Conservation (phyloP, 352 stramenopile genomes). For the Peronospora belbahrii region DNA sequence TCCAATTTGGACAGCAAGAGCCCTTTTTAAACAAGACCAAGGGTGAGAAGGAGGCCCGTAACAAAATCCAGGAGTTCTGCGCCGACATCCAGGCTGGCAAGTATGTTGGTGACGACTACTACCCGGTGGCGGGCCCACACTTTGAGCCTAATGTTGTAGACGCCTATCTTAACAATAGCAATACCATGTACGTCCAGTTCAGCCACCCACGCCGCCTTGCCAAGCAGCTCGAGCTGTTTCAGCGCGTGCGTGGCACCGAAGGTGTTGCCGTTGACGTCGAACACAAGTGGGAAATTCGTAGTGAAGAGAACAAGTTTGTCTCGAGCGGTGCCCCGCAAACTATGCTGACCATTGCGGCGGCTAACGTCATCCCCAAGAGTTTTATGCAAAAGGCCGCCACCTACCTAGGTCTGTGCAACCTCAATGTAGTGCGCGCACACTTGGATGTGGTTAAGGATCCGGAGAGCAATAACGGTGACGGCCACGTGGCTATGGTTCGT, state of each 20-base stretch:
- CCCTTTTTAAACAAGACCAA: slow-evolving; percentile 54
- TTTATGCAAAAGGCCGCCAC: slow-evolving; percentile 75
- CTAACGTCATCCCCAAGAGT: slow-evolving; percentile 80
- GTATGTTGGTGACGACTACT: slow-evolving; percentile 39
- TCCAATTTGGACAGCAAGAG: slow-evolving; percentile 74
- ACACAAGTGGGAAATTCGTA: slow-evolving; percentile 74
- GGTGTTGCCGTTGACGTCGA: slow-evolving; percentile 73
- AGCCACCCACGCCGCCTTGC: slow-evolving; percentile 68
- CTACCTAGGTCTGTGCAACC: slow-evolving; percentile 88
- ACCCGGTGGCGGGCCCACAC: slow-evolving; percentile 45
- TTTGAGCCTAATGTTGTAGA: slow-evolving; percentile 62
- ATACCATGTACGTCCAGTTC: slow-evolving; percentile 80
- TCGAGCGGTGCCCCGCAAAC: slow-evolving; percentile 45
- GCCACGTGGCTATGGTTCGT: slow-evolving; percentile 69
- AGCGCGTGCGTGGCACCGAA: slow-evolving; percentile 60
- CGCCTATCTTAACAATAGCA: slow-evolving; percentile 56
- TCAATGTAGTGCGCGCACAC: slow-evolving; percentile 93
- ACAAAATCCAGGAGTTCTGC: slow-evolving; percentile 57
- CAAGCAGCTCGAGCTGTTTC: slow-evolving; percentile 62
- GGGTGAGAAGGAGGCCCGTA: slow-evolving; percentile 48
- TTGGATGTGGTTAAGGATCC: slow-evolving; percentile 91
- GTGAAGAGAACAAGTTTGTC: slow-evolving; percentile 77
- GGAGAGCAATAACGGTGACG: slow-evolving; percentile 41
- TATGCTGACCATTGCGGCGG: slow-evolving; percentile 77
- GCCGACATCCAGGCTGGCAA: slow-evolving; percentile 72